Evolutionary conservation across 768 basidiomycete genomes (phyloP).

Genomic region (Suillus variegatus): DNA sequence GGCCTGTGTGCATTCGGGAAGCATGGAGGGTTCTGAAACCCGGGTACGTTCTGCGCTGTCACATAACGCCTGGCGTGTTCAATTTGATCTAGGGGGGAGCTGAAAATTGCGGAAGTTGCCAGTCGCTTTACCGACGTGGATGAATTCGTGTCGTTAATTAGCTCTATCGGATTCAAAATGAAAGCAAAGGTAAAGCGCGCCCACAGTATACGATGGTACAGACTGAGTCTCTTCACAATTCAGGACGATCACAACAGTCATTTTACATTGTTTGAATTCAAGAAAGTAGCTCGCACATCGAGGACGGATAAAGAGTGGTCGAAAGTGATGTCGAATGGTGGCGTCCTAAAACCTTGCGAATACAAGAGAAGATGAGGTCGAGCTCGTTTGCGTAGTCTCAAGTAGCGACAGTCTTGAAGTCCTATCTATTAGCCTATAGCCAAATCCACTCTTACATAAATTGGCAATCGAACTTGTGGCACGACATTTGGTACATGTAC

Average conservation of each 20-base stretch:
- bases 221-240: neutral
- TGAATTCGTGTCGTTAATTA: constrained; percentile 64
- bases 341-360: constrained; percentile 83
- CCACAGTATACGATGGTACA: neutral
- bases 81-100: constrained; percentile 58
- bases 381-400: neutral
- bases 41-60: constrained; percentile 52
- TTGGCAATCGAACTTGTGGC: neutral
- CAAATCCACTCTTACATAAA: neutral
- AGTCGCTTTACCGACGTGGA: constrained; percentile 75
- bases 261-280: constrained; percentile 83
- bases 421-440: neutral
- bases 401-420: neutral
- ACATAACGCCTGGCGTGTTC: constrained; percentile 3
- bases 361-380: constrained; percentile 84
- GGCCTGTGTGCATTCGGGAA: constrained; percentile 89
- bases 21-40: constrained; percentile 84
- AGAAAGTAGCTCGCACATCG: constrained; percentile 50
- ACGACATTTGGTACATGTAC: neutral
- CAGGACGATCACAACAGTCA: constrained; percentile 85
- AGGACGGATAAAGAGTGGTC: constrained; percentile 63
- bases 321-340: constrained; percentile 50
- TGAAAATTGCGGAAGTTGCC: constrained; percentile 88
- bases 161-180: constrained; percentile 72
- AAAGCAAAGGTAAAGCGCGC: constrained; percentile 56